Evolutionary conservation across 2,329 filamentous ascomycete genomes (phyloP).

Genomic region (Lasiodiplodia citricola): DNA sequence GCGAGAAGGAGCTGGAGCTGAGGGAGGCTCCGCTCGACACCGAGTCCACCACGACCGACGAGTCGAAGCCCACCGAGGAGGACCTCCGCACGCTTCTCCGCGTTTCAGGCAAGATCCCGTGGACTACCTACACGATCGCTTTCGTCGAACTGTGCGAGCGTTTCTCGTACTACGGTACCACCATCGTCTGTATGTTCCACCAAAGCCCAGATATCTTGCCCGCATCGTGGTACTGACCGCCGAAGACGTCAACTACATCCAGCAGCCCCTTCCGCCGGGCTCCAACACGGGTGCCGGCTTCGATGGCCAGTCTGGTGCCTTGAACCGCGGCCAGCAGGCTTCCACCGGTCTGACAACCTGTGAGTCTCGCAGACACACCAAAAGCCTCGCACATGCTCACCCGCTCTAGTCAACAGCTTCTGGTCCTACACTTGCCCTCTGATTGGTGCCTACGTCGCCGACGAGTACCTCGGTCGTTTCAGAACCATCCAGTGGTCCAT

Average conservation of each 20-base stretch:
- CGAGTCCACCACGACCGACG: slow-evolving; percentile 32
- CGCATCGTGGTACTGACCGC: slow-evolving; percentile 1
- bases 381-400: background rate
- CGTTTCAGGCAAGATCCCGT: slow-evolving; percentile 68
- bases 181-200: slow-evolving; percentile 63
- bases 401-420: slow-evolving; percentile 42
- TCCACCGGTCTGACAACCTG: slow-evolving; percentile 44
- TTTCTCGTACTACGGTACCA: slow-evolving; percentile 77
- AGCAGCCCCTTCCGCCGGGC: slow-evolving; percentile 42
- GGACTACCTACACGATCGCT: slow-evolving; percentile 70
- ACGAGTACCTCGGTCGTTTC: slow-evolving; percentile 65
- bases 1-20: slow-evolving; percentile 41
- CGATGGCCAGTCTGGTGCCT: slow-evolving; percentile 42
- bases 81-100: slow-evolving; percentile 66
- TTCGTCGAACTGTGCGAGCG: slow-evolving; percentile 78
- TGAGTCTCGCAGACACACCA: slow-evolving; percentile 21
- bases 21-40: slow-evolving; percentile 32
- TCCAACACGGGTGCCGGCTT: slow-evolving; percentile 36
- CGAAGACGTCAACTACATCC: slow-evolving; percentile 48
- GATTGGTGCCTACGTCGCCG: slow-evolving; percentile 62
- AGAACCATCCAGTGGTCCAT: slow-evolving; percentile 63
- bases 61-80: slow-evolving; percentile 62
- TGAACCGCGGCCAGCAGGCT: slow-evolving; percentile 45
- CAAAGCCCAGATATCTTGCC: background rate
- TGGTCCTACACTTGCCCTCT: slow-evolving; percentile 50